These are phyloP conservation scores for Volvox reticuliferus DNA, from an alignment of 139 green algal genomes.

Conservation along the genomic window DNA sequence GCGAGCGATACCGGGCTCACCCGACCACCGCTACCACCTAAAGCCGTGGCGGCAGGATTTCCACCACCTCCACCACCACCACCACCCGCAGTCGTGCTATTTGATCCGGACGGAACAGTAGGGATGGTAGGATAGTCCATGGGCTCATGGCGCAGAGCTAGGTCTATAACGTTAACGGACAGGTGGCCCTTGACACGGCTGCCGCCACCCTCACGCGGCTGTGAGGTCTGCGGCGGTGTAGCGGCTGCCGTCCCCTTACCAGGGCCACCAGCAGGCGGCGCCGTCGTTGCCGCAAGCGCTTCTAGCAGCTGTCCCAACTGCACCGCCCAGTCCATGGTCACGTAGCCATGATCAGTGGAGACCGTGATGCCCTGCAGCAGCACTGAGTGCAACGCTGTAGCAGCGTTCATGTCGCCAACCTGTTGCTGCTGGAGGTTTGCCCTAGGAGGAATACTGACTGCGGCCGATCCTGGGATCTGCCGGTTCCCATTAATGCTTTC, in stretches of 20 bases:
- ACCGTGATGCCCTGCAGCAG: conserved; percentile 56
- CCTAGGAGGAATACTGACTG: too few relatives aligned
- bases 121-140: conserved; percentile 38
- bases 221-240: not conserved
- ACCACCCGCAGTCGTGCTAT: not conserved
- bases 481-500: too few relatives aligned
- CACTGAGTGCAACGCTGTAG: conserved; percentile 34
- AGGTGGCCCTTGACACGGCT: not conserved
- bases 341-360: conserved; percentile 53
- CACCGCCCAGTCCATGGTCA: conserved; percentile 52
- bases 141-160: conserved; percentile 58
- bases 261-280: not conserved
- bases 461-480: too few relatives aligned
- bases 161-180: conserved; percentile 46
- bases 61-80: not conserved
- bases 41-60: not conserved
- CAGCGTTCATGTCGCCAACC: not conserved
- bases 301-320: conserved; percentile 31
- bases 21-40: not conserved
- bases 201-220: not conserved
- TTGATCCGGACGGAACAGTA: not conserved
- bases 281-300: not conserved
- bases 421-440: too few relatives aligned
- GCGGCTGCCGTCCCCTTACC: not conserved
- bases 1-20: conserved; percentile 48